Base-by-base conservation (phyloP, 257 asterid genomes). In the Solanum sejunctum region DNA sequence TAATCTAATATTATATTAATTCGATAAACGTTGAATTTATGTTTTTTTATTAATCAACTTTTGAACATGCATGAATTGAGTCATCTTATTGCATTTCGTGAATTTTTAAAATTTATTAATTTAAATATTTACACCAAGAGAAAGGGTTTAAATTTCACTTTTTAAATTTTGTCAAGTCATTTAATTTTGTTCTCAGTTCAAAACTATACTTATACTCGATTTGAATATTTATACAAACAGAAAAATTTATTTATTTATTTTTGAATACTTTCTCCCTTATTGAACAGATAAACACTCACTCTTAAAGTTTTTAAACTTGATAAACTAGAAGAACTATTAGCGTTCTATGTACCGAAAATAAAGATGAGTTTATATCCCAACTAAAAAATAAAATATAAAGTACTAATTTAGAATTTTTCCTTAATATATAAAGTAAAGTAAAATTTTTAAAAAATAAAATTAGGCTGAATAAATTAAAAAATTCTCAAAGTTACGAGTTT, bases 381-480 rank as follows among this genome's bases (percentile, higher is more conserved):
- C 6, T 6, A 20, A 9, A 57, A 57, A 57, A 32, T 57, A 18
- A 57, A 18, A 26, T 18, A 57, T 57, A 18, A 57, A 18, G 63
- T 18, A 57, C 12, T 57, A 3, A 12, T 8, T 57, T 57, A 32
- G 36, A 3, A 32, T 4, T 57, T 18, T 57, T 3, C 6, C 18
- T 9, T 0, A n/a, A 57, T 57, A 26, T 57, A 20, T 57, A 57
- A 57, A 20, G 64, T 57, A 8, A 57, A 3, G 5, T 23, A 18
- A 20, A 57, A 57, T 8, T 0, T 0, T 8, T 3, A 57, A 57
- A 20, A 20, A 20, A 41, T 0, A 41, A 41, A 41, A 41, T 4
- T 57, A 8, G 12, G 7, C 12, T 0, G 13, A 57, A 57, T 57
- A 57, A 12, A 57, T 20, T 6, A 57, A 55, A 0, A 0, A 0